Evolutionary conservation across 75 land plant genomes (phyloP).

Genomic region (Cryptomeria japonica): DNA sequence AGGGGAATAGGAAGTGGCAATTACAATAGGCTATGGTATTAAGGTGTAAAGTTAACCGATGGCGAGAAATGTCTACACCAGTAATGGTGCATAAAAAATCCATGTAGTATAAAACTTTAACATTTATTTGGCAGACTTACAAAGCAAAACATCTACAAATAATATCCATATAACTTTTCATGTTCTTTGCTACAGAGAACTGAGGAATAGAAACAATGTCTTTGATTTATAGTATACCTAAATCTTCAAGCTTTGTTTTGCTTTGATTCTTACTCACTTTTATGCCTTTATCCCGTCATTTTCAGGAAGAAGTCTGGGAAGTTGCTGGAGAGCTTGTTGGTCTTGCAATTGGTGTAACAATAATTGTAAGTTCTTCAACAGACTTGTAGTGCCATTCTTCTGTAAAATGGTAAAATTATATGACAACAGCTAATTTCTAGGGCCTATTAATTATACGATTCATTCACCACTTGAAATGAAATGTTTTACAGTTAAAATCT

Average conservation of each 20-base stretch:
- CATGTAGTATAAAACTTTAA: neutral
- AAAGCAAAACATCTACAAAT: neutral
- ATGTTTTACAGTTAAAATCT: constrained; percentile 10
- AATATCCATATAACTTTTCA: neutral
- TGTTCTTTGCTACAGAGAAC: neutral
- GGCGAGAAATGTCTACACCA: neutral
- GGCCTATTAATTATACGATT: neutral
- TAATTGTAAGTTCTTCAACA: constrained; percentile 47
- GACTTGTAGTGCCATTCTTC: neutral
- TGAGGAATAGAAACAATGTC: neutral
- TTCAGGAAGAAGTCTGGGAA: constrained; percentile 99
- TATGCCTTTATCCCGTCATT: neutral
- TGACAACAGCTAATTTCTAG: neutral
- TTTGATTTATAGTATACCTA: neutral
- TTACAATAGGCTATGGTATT: too few relatives aligned
- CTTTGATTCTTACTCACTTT: neutral
- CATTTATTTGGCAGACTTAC: neutral
- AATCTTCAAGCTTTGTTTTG: neutral
- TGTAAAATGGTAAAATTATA: neutral
- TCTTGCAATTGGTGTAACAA: constrained; percentile 73
- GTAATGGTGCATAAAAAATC: neutral
- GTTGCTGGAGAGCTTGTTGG: constrained; percentile 90
- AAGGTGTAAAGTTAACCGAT: too few relatives aligned
- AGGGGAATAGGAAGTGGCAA: too few relatives aligned
- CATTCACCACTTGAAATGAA: neutral